Evolutionary conservation across 2,329 filamentous ascomycete species (phyloP), one percentile per base, ranked within the genome.

Genomic region (Sclerotinia spermophila): DNA sequence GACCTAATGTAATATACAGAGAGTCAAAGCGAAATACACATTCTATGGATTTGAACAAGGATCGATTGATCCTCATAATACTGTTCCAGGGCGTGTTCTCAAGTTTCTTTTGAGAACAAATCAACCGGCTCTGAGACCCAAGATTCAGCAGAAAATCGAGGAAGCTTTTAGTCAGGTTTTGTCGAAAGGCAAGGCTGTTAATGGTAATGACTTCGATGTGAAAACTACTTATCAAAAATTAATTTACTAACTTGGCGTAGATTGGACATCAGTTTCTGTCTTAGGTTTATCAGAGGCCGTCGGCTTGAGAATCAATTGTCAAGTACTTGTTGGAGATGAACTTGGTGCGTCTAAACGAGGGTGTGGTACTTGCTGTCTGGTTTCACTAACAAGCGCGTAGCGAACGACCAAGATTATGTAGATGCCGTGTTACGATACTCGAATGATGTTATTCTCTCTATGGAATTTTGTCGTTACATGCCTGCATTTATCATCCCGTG

Each of bases 401-500:
- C 55, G 3, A 58, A 58, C 5, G 6, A 58, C 17, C 55, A 58
- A n/a, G 19, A 58, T 58, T 58, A 58, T 38, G 33, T 58, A 13
- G 55, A 58, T 38, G 55, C 55, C 21, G 55, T 58, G 21, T 38
- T 58, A 24, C 19, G 55, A 58, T 58, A 58, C 19, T 58, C 55
- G 10, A 58, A 38, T 10, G 55, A 58, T 58, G 55, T 58, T 15
- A 35, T 58, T 58, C 24, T 58, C 19, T 58, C 55, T 13, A 58
- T 58, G 55, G 55, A 58, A n/a, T 58, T 58, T 11, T 58, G 55
- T 58, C 55, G 55, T n/a, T 58, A 58, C 19, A 58, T 58, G 55
- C 55, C 55, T n/a, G 55, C 55, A 15, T 58, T 58, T 17, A 38
- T 58, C 24, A 58, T 58, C 30, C 33, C 55, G 55, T 58, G 21